phyloP scores from a whole-genome alignment of 2,329 filamentous ascomycete genomes.

The Westerdykella ornata region DNA sequence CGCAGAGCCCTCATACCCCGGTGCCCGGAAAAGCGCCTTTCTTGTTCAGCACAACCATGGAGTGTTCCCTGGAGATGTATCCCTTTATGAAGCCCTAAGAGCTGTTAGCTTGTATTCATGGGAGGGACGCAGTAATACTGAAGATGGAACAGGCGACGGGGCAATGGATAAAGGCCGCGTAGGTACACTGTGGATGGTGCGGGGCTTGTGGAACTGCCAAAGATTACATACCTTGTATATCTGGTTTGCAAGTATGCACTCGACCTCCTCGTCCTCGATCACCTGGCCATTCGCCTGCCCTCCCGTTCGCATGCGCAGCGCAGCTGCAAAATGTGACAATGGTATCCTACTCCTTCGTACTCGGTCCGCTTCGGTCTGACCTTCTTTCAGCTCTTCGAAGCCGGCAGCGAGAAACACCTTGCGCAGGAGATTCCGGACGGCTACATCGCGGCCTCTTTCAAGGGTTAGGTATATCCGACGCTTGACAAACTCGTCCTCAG shows the following conservation, averaged over 20 bases:
- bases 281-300: conserved; percentile 48
- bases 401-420: conserved; percentile 85
- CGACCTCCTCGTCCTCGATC: conserved; percentile 85
- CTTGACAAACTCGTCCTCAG: conserved; percentile 89
- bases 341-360: conserved; percentile 68
- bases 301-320: conserved; percentile 65
- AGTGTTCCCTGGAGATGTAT: conserved; percentile 87
- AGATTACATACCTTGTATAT: conserved; percentile 78
- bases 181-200: conserved; percentile 1
- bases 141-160: neutral
- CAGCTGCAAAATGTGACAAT: conserved; percentile 76
- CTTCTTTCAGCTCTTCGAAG: conserved; percentile 65
- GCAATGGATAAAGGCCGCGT: conserved; percentile 1
- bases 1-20: conserved; percentile 56
- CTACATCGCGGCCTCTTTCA: conserved; percentile 85
- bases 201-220: neutral
- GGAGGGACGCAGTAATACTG: conserved; percentile 1
- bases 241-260: conserved; percentile 90
- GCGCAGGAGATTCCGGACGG: conserved; percentile 80
- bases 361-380: conserved; percentile 54
- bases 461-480: conserved; percentile 90
- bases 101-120: conserved; percentile 15
- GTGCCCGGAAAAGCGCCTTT: conserved; percentile 90
- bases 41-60: conserved; percentile 88
- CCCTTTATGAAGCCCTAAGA: conserved; percentile 87